Base-by-base conservation (phyloP, 2,329 filamentous ascomycete genomes). In the Zalaria sp. region DNA sequence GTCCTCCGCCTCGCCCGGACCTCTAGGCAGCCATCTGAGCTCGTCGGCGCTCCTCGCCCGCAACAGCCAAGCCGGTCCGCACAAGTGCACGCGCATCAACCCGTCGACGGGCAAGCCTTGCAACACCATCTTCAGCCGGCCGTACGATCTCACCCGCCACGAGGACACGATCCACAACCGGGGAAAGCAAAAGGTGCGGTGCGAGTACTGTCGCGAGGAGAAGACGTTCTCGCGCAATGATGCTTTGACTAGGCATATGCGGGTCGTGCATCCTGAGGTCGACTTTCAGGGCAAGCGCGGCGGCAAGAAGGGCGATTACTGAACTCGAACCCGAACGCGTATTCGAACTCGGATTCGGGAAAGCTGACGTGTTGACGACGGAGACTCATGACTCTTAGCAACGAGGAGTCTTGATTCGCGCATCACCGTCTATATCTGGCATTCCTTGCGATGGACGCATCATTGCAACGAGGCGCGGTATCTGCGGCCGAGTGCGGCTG, bases 161-260 rank as follows among this genome's bases (percentile, higher is more conserved):
- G 91, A 98, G 60, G 89, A 95, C 51, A 96, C 91, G 0, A 96
- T 96, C 49, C 91, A 96, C 72, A 95, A 95, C 53, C 81, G 79
- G 1, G 79, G 84, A 53, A 95, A 95, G 70, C 80, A 88, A 60
- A 96, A 96, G 68, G 87, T 95, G 5, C 80, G 86, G 36, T 98
- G 91, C 62, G 79, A 88, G 47, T 66, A 94, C 38, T 98, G 91
- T 64, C 87, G 84, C 2, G 88, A 96, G 54, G 89, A 96, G 57
- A 96, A 96, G 72, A 93, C 86, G 0, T 98, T 98, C 57, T 94
- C 87, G 52, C 79, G 91, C 44, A 91, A 89, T 49, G 91, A 98
- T 66, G 91, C 91, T 1, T 71, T 96, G 38, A 96, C 89, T 9
- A 72, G 91, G 46, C 91, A 98, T 59, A 93, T 94, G 72, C 79